Conservation (phyloP, 2,329 filamentous ascomycete genomes). For the Macrophomina pseudophaseolina region DNA sequence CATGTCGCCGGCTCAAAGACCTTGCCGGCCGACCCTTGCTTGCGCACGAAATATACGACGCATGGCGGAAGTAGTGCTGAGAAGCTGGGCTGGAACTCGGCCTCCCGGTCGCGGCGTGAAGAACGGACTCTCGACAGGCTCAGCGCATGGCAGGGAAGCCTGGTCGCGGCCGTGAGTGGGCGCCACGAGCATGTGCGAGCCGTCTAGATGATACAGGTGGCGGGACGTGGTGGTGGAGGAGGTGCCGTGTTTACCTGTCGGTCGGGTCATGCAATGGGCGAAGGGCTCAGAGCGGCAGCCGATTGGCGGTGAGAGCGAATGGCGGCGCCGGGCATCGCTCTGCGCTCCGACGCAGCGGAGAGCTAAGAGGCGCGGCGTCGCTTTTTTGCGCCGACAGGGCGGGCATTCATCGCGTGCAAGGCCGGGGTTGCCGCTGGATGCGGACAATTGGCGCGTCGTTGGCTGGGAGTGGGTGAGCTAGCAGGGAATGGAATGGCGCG, state of each 20-base stretch:
- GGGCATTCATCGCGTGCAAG: slow-evolving; percentile 5
- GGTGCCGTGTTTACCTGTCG: slow-evolving; percentile 13
- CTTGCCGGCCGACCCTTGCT: neutral
- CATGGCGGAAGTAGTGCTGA: neutral
- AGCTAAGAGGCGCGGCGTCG: slow-evolving; percentile 6
- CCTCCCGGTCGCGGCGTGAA: slow-evolving; percentile 5
- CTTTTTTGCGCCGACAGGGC: neutral
- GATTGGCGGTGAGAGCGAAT: slow-evolving; percentile 21
- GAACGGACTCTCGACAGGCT: neutral
- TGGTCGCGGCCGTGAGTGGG: slow-evolving; percentile 2
- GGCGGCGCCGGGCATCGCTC: neutral
- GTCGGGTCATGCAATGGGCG: slow-evolving; percentile 11
- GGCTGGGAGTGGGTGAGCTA: no score
- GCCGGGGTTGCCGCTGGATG: neutral
- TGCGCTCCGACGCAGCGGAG: slow-evolving; percentile 8
- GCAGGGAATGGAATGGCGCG: no score
- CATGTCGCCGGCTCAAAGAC: neutral
- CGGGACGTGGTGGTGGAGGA: slow-evolving; percentile 2
- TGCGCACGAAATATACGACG: slow-evolving; percentile 6
- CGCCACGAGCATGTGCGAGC: slow-evolving; percentile 15
- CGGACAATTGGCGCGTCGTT: no score
- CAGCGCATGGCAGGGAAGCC: neutral
- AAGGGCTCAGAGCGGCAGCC: slow-evolving; percentile 1
- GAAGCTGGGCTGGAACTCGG: neutral
- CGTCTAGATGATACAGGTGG: slow-evolving; percentile 19